phyloP scores from a whole-genome alignment of 768 basidiomycete genomes.

The Saitozyma sp. region DNA sequence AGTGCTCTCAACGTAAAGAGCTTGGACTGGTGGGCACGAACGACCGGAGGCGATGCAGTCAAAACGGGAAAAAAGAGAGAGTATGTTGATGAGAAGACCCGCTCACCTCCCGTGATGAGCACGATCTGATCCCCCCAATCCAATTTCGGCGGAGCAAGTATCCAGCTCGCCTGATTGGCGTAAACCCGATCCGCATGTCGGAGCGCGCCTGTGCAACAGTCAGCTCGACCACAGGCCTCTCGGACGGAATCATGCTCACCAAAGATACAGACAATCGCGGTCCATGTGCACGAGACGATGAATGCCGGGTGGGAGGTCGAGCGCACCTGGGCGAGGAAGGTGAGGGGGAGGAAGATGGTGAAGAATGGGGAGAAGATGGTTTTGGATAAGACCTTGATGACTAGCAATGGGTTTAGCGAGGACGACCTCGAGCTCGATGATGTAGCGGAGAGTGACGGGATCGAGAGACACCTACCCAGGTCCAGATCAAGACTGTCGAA shows the following conservation, averaged over 20 bases:
- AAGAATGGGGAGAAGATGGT: constrained; percentile 88
- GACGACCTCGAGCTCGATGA: no score
- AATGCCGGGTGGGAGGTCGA: constrained; percentile 61
- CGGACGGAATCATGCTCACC: constrained; percentile 56
- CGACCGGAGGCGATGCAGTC: no score
- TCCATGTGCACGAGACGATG: constrained; percentile 59
- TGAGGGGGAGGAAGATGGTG: constrained; percentile 72
- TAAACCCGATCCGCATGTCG: constrained; percentile 72
- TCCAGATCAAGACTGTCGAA: no score
- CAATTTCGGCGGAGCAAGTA: constrained; percentile 64
- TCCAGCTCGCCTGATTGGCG: constrained; percentile 66
- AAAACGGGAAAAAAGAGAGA: no score
- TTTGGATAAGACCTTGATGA: constrained; percentile 73
- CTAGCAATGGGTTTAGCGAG: constrained; percentile 44
- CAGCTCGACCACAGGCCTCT: neutral
- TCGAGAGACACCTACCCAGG: no score
- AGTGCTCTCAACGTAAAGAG: no score
- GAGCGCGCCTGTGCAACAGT: constrained; percentile 61
- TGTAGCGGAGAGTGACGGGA: no score
- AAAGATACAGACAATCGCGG: constrained; percentile 62
- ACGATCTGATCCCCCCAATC: constrained; percentile 90
- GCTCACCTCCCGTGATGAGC: constrained; percentile 82
- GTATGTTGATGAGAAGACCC: no score
- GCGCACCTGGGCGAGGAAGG: constrained; percentile 70
- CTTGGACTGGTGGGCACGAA: no score